phyloP scores from a whole-genome alignment of 306 rosid species.

The Malus sieversii region DNA sequence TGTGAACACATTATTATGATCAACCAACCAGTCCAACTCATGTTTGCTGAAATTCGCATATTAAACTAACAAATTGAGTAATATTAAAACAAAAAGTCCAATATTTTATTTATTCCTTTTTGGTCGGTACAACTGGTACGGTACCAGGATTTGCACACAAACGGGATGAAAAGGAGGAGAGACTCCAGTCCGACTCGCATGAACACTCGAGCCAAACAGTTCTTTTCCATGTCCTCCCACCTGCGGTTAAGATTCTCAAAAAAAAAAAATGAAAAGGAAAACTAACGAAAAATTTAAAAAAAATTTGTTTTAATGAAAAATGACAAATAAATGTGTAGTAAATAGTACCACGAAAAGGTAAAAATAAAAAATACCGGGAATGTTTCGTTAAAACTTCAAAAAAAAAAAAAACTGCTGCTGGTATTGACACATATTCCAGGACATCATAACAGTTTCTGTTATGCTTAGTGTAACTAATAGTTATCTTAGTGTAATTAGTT shows the following conservation, averaged over 20 bases:
- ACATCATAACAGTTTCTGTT: no score
- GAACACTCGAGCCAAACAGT: neutral
- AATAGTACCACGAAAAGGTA: fast-evolving
- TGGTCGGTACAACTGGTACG: neutral
- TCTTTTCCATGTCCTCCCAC: neutral
- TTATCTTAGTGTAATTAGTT: no score
- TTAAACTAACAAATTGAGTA: no score
- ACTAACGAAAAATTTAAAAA: no score
- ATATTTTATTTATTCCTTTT: neutral
- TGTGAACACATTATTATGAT: no score
- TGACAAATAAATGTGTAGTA: no score
- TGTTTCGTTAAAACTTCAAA: neutral
- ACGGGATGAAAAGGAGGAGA: neutral
- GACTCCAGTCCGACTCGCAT: neutral
- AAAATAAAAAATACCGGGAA: neutral
- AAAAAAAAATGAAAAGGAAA: neutral
- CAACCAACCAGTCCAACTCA: no score
- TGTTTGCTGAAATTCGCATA: no score
- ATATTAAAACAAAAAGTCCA: neutral
- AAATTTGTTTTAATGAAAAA: no score
- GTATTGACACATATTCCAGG: no score
- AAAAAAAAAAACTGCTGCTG: no score
- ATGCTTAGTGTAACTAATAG: no score
- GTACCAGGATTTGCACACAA: neutral
- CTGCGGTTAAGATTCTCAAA: neutral